These are phyloP conservation scores for Naumovozyma dairenensis DNA, from an alignment of 805 yeast species.

Conservation along the genomic window DNA sequence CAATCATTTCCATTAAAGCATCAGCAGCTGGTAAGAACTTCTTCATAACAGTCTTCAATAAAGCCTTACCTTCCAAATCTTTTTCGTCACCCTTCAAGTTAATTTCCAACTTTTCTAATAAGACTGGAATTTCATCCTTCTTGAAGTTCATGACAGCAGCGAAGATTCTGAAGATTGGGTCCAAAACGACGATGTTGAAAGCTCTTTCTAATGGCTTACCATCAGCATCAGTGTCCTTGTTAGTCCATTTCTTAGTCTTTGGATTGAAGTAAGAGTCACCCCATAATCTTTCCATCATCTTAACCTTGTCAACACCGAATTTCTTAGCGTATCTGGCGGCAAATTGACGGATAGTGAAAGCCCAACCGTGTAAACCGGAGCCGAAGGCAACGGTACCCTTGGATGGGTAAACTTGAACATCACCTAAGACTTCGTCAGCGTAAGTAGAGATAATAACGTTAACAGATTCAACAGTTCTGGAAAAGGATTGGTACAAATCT, in stretches of 20 bases:
- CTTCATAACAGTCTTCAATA: conserved; percentile 97
- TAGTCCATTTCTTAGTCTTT: conserved; percentile 99
- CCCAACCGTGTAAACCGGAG: conserved; percentile 99
- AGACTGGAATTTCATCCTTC: conserved; percentile 89
- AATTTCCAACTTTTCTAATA: conserved; percentile 91
- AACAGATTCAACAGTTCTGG: conserved; percentile 98
- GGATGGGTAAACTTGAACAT: conserved; percentile 97
- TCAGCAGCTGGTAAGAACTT: conserved; percentile 99
- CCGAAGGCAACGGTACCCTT: conserved; percentile 98
- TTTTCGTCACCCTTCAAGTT: conserved; percentile 90
- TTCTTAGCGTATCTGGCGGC: conserved; percentile 84
- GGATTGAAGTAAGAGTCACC: conserved; percentile 99
- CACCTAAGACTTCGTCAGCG: conserved; percentile 85
- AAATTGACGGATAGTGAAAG: conserved; percentile 98
- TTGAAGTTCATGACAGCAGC: conserved; percentile 97
- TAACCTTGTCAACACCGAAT: conserved; percentile 95
- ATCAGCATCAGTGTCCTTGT: conserved; percentile 89
- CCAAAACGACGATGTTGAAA: conserved; percentile 97
- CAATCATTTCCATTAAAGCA: conserved; percentile 97
- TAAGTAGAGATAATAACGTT: conserved; percentile 96
- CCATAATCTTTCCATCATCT: conserved; percentile 99
- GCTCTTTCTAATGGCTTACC: conserved; percentile 97
- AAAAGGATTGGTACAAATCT: conserved; percentile 95
- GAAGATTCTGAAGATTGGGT: conserved; percentile 97
- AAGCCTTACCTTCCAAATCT: conserved; percentile 97